A percentile compares a stretch with the other conserved stretches of the same genome.
phyloP scores from a whole-genome alignment of 306 rosid species.

The Gastrolobium villosum region DNA sequence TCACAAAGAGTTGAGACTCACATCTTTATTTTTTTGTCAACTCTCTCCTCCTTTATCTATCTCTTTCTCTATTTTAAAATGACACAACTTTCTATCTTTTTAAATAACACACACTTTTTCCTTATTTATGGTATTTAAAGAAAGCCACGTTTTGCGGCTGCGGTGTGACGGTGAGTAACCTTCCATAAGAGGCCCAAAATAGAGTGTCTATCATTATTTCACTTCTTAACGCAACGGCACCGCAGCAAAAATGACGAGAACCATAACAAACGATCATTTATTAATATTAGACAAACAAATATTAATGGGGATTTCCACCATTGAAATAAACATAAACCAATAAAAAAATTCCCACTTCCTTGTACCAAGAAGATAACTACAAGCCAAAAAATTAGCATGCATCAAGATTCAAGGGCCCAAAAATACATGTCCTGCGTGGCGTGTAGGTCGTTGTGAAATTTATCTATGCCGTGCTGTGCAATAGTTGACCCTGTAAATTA shows the following conservation, averaged over 20 bases:
- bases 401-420: not conserved
- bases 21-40: no score
- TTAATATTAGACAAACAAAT: not conserved
- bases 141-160: slow-evolving; percentile 22
- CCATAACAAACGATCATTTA: not conserved
- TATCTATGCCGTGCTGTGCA: not conserved
- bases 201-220: not conserved
- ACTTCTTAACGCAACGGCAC: slow-evolving; percentile 42
- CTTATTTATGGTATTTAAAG: not conserved
- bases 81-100: no score
- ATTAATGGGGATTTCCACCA: not conserved
- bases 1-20: no score
- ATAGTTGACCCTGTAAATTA: not conserved
- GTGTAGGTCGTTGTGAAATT: slow-evolving; percentile 22
- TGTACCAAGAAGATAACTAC: not conserved
- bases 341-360: not conserved
- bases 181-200: not conserved
- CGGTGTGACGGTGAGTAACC: slow-evolving; percentile 23
- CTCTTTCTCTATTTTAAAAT: no score
- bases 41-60: no score
- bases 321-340: not conserved
- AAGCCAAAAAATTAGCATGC: not conserved
- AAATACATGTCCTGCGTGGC: slow-evolving; percentile 40
- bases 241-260: slow-evolving; percentile 29
- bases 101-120: no score